phyloP scores from a whole-genome alignment of 495 filamentous ascomycete genomes.

The Trichoderma orchidacearum region DNA sequence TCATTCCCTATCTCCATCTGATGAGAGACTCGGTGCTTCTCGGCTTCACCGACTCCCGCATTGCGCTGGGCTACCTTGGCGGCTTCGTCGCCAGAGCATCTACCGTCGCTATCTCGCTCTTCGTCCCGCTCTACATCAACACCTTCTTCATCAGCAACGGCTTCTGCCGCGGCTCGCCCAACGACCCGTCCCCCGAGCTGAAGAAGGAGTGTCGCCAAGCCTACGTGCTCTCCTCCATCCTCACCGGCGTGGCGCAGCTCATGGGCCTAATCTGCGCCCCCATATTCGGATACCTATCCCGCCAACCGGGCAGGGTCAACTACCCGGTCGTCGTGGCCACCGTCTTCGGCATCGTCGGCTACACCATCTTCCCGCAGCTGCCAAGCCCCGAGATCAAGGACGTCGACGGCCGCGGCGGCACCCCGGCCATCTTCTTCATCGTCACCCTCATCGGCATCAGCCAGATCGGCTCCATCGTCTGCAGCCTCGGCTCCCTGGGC shows the following conservation, averaged over 20 bases:
- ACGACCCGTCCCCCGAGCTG: slow-evolving; percentile 48
- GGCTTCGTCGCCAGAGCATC: slow-evolving; percentile 92
- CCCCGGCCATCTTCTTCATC: slow-evolving; percentile 54
- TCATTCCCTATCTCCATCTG: slow-evolving; percentile 32
- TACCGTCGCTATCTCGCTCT: slow-evolving; percentile 89
- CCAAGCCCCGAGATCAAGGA: slow-evolving; percentile 55
- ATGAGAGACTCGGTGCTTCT: slow-evolving; percentile 53
- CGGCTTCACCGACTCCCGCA: slow-evolving; percentile 60
- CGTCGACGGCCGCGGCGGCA: slow-evolving; percentile 42
- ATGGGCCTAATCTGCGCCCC: slow-evolving; percentile 76
- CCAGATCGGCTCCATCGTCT: slow-evolving; percentile 93
- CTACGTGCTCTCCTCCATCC: slow-evolving; percentile 68
- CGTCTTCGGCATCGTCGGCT: slow-evolving; percentile 59
- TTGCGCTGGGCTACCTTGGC: slow-evolving; percentile 79
- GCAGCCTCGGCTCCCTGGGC: slow-evolving; percentile 73
- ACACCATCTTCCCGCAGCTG: slow-evolving; percentile 55
- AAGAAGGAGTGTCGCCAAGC: slow-evolving; percentile 71
- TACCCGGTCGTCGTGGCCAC: slow-evolving; percentile 60
- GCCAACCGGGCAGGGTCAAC: slow-evolving; percentile 46
- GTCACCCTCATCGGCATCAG: slow-evolving; percentile 71
- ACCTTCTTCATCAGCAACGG: slow-evolving; percentile 74
- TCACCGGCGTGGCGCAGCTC: slow-evolving; percentile 82
- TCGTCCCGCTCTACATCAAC: slow-evolving; percentile 86
- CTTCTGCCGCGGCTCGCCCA: slow-evolving; percentile 51
- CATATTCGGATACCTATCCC: slow-evolving; percentile 68